Evolutionary conservation across 306 rosid species (phyloP).

Genomic region (Carpinus fangiana): DNA sequence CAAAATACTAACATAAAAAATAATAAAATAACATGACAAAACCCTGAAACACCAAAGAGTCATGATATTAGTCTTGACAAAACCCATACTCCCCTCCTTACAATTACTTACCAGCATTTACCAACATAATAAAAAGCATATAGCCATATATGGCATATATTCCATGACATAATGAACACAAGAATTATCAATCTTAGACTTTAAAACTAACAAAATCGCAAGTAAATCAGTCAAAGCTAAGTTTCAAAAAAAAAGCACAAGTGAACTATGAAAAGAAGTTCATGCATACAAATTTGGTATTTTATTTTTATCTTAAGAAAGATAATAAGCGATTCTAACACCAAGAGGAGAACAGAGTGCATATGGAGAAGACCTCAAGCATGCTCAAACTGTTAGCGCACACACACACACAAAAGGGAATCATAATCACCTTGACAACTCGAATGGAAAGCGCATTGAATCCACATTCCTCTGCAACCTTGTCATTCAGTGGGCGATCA

Average conservation of each 20-base stretch:
- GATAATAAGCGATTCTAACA: not conserved
- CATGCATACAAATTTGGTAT: not conserved
- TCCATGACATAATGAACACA: not conserved
- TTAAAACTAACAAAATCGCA: not conserved
- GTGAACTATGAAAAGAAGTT: not conserved
- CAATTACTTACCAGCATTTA: not conserved
- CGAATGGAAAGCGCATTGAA: conserved; percentile 87
- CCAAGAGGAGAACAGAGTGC: not conserved
- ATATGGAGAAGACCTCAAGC: not conserved
- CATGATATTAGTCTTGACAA: not conserved
- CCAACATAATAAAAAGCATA: not conserved
- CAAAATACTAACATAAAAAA: not conserved
- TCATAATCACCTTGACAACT: conserved; percentile 56
- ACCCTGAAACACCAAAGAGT: not conserved
- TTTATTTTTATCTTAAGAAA: not conserved
- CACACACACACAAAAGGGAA: not conserved
- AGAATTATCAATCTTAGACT: not conserved
- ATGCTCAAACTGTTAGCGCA: not conserved
- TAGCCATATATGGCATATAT: not conserved
- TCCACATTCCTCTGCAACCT: conserved; percentile 73
- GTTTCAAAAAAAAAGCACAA: not conserved
- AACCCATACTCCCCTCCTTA: not conserved
- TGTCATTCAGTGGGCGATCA: conserved; percentile 54
- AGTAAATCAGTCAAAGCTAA: not conserved
- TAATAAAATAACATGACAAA: not conserved